Percentiles rank a stretch among this genome's conserved stretches.
phyloP scores from a whole-genome alignment of 257 asterid species.

The Plantago elongata region DNA sequence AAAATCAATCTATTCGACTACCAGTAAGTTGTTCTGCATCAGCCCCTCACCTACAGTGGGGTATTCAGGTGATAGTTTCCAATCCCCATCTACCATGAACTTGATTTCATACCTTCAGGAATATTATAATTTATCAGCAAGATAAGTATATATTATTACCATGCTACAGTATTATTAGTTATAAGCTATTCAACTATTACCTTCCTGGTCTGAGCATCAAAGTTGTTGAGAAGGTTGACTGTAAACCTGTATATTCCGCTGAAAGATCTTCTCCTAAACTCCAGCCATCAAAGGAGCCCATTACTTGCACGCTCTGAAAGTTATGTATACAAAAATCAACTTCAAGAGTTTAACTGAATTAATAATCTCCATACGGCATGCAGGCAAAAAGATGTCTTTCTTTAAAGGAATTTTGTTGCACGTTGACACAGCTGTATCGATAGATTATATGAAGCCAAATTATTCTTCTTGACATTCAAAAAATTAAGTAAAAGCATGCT shows the following conservation, averaged over 20 bases:
- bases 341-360: neutral
- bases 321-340: neutral
- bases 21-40: conserved; percentile 67
- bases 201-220: conserved; percentile 87
- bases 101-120: conserved; percentile 68
- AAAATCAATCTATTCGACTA: conserved; percentile 49
- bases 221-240: conserved; percentile 64
- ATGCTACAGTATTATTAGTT: neutral
- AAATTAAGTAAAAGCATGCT: neutral
- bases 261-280: conserved; percentile 77
- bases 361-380: conserved; percentile 3
- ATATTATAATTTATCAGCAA: conserved; percentile 4
- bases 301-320: conserved; percentile 77
- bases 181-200: conserved; percentile 30
- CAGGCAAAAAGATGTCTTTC: neutral
- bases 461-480: too few relatives aligned
- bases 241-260: conserved; percentile 68
- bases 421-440: too few relatives aligned
- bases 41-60: conserved; percentile 78
- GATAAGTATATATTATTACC: neutral
- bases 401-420: neutral
- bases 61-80: conserved; percentile 66
- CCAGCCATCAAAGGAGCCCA: conserved; percentile 97
- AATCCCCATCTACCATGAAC: conserved; percentile 80
- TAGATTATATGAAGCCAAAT: too few relatives aligned